Base-by-base conservation (phyloP, 768 basidiomycete genomes). In the Exidia glandulosa region DNA sequence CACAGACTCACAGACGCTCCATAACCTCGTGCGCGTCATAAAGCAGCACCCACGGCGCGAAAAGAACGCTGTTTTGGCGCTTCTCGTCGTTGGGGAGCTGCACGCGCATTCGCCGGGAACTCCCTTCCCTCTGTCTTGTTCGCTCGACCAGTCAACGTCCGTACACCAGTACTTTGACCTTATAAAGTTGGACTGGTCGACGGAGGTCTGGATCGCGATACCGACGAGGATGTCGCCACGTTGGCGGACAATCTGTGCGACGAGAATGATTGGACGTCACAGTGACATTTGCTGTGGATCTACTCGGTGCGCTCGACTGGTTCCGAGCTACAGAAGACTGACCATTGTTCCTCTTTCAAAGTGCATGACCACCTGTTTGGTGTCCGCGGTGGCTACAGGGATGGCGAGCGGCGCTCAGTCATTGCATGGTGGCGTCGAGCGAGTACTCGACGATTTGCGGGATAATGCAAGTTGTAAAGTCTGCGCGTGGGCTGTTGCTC, bases 121-220 rank as follows among this genome's bases (percentile, higher is more conserved):
- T 2, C 65, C 71, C 1, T 80, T 84, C 19, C 74, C 98, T 45
- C 74, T 97, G 27, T 73, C 70, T 10, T 91, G 93, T 2, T 88
- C 85, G 0, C 76, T 97, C 7, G 73, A 80, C 19, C 90, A 92
- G 66, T 95, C 97, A 66, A 85, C 85, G 0, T 87, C 91, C 66
- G 90, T 89, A 1, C 81, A 95, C 16, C 88, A 87, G 66, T 86
- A 93, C 10, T 87, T 98, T 64, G 96, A 98, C 72, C 71, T 98
- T 54, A 97, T 94, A 0, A 94, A 98, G 55, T 70, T 92, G 36
- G 94, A 96, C 62, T 99, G 94, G 88, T 90, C 88, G 2, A 83
- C 88, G 0, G 85, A 90, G 68, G 71, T 99, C 1, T 90, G 91
- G 85, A 79, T 97, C 37, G 88, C 88, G 96, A 98, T 61, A 85